Percentiles rank a stretch among this genome's conserved stretches.
These are phyloP conservation scores for Cladosporium sp. DNA, from an alignment of 2,329 filamentous ascomycete genomes.

Conservation along the genomic window DNA sequence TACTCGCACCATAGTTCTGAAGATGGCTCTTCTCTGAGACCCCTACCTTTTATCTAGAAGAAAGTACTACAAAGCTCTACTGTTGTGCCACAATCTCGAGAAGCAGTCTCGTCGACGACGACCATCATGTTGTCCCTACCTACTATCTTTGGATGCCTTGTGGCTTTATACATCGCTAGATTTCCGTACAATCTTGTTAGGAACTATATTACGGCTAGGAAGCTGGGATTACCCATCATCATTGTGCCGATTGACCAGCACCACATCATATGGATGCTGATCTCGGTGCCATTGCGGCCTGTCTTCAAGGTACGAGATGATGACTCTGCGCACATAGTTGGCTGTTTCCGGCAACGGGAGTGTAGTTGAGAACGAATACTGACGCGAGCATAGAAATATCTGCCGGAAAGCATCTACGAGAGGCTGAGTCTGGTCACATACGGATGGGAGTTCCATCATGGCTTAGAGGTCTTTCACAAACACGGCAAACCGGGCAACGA, in stretches of 20 bases:
- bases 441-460: constrained; percentile 32
- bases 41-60: not conserved
- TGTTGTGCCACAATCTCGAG: not conserved
- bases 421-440: constrained; percentile 30
- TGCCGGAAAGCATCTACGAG: constrained; percentile 26
- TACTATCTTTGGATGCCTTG: constrained; percentile 21
- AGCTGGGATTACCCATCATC: constrained; percentile 29
- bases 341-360: not conserved
- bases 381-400: constrained; percentile 21
- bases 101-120: not conserved
- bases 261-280: constrained; percentile 31
- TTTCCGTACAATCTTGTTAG: constrained; percentile 28
- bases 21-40: not conserved
- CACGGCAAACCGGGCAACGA: constrained; percentile 23
- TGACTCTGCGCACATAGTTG: not conserved
- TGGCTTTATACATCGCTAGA: constrained; percentile 23
- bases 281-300: constrained; percentile 26
- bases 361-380: not conserved
- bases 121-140: constrained; percentile 26
- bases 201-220: constrained; percentile 28
- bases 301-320: not conserved
- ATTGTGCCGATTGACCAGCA: constrained; percentile 33
- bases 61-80: not conserved
- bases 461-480: constrained; percentile 22
- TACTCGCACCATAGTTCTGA: not conserved